Evolutionary conservation across 768 basidiomycete genomes (phyloP).

Genomic region (Auricularia sp.): DNA sequence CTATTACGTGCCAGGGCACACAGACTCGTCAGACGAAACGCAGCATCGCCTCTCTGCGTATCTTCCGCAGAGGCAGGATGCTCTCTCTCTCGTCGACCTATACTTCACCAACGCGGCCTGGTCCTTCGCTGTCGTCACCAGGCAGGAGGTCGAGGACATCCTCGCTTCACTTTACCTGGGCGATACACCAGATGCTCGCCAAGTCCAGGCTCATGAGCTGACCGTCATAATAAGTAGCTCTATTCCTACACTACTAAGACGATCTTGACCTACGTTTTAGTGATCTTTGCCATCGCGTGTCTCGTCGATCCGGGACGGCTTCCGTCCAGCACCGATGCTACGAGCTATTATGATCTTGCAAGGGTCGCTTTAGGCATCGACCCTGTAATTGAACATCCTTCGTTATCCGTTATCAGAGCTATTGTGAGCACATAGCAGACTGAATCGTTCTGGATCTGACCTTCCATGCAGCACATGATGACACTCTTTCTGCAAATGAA

Average conservation of each 20-base stretch:
- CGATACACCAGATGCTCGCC: not conserved
- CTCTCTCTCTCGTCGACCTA: constrained; percentile 46
- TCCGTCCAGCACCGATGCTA: constrained; percentile 57
- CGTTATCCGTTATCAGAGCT: not conserved
- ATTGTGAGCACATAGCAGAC: not conserved
- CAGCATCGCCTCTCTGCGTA: too few relatives aligned
- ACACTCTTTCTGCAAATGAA: not conserved
- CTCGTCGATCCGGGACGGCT: constrained; percentile 47
- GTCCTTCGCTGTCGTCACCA: constrained; percentile 55
- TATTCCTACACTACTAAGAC: not conserved
- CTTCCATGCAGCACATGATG: not conserved
- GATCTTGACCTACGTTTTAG: not conserved
- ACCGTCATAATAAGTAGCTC: constrained; percentile 44
- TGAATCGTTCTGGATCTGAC: not conserved
- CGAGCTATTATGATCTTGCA: constrained; percentile 60
- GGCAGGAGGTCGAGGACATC: constrained; percentile 46
- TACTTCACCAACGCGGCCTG: constrained; percentile 60
- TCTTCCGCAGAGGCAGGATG: constrained; percentile 28
- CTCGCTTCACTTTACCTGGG: constrained; percentile 17
- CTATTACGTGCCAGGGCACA: too few relatives aligned
- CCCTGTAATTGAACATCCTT: not conserved
- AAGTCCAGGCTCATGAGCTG: constrained; percentile 36
- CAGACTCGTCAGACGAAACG: too few relatives aligned
- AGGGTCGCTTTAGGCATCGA: constrained; percentile 24
- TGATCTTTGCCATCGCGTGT: constrained; percentile 56